Conservation (phyloP, 208 protist species). For the Phytomonas sp. region DNA sequence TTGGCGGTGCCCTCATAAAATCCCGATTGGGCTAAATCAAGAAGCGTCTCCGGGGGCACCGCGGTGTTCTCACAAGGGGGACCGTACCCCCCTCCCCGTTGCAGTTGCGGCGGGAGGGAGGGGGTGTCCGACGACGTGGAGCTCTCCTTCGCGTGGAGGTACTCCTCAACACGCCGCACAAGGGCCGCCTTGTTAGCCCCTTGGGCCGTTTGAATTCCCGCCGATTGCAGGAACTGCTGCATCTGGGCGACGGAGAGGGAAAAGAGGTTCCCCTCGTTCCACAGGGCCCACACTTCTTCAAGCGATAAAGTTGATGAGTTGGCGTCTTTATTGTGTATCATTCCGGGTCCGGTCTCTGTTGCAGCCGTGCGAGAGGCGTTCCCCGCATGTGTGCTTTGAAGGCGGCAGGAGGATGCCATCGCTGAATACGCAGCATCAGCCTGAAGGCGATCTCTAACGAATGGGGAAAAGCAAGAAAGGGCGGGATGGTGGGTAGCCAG, state of each 20-base stretch:
- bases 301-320: background rate
- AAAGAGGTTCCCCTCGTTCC: conserved; percentile 90
- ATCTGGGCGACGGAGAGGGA: conserved; percentile 78
- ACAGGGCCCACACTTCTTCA: conserved; percentile 78
- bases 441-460: background rate
- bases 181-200: conserved; percentile 63
- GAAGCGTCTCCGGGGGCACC: conserved; percentile 65
- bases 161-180: conserved; percentile 82
- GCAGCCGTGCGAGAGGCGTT: background rate
- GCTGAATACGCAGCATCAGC: background rate
- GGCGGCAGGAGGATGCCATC: background rate
- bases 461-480: background rate
- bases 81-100: conserved; percentile 26
- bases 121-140: conserved; percentile 1
- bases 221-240: conserved; percentile 51
- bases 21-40: conserved; percentile 79
- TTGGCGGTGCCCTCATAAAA: conserved; percentile 79
- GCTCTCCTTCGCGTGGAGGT: conserved; percentile 35
- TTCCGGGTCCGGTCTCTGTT: background rate
- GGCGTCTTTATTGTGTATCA: background rate
- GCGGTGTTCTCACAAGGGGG: conserved; percentile 22
- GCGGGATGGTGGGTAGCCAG: background rate
- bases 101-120: background rate
- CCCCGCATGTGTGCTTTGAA: background rate
- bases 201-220: conserved; percentile 14